These are phyloP conservation scores for Cryptococcus sp. DNA, from an alignment of 1,284 basidiomycete species.

Conservation along the genomic window DNA sequence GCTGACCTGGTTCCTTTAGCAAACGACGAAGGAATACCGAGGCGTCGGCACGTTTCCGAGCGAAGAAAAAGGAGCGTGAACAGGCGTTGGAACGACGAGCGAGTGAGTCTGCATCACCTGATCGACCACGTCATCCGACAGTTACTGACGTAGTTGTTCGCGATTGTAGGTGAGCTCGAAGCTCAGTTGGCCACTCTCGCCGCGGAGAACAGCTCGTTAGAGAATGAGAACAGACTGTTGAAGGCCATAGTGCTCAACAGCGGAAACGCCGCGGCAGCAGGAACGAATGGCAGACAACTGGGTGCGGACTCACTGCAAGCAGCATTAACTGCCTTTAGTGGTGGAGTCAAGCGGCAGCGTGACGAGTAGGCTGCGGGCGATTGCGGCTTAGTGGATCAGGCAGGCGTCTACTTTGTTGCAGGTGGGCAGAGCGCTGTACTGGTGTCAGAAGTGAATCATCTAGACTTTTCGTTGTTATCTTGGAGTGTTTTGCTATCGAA, in stretches of 20 bases:
- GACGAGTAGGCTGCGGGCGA: constrained; percentile 20
- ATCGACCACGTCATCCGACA: background rate
- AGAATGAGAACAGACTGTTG: constrained; percentile 92
- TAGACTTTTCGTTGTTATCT: background rate
- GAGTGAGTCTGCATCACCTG: constrained; percentile 48
- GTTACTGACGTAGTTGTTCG: background rate
- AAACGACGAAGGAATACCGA: constrained; percentile 95
- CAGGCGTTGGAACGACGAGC: constrained; percentile 84
- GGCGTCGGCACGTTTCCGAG: constrained; percentile 92
- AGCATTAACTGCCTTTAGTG: constrained; percentile 38
- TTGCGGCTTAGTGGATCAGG: background rate
- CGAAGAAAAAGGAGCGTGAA: constrained; percentile 99
- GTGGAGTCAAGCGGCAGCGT: constrained; percentile 35
- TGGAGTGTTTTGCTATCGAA: background rate
- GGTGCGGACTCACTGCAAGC: constrained; percentile 28
- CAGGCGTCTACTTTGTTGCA: background rate
- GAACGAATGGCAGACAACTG: background rate
- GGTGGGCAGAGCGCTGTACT: background rate
- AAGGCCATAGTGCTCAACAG: constrained; percentile 90
- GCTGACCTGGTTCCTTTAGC: constrained; percentile 25
- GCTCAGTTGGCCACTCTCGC: constrained; percentile 77
- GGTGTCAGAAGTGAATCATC: background rate
- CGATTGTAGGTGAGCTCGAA: constrained; percentile 72
- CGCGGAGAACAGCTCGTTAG: constrained; percentile 84
- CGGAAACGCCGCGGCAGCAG: constrained; percentile 42